Evolutionary conservation across 352 stramenopile species (phyloP).

Genomic region (Elongisporangium anandrum): DNA sequence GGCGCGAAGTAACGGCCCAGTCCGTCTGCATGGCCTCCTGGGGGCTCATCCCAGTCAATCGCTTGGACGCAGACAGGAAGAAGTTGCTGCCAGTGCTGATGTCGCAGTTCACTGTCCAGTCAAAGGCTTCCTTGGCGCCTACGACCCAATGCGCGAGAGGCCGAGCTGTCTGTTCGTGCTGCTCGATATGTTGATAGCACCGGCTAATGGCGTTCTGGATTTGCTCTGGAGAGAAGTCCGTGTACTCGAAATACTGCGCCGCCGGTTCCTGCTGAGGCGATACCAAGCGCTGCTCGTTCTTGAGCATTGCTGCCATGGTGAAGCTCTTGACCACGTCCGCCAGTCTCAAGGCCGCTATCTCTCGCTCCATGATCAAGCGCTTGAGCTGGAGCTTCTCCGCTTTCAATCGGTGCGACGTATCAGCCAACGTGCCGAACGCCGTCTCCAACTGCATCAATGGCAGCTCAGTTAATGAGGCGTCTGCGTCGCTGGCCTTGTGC

Average conservation of each 20-base stretch:
- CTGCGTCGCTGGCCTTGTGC: too few species aligned
- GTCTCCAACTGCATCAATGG: slow-evolving; percentile 12
- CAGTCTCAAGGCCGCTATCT: slow-evolving; percentile 13
- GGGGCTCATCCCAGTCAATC: slow-evolving; percentile 26
- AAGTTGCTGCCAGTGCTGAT: slow-evolving; percentile 30
- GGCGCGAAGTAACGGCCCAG: slow-evolving; percentile 15
- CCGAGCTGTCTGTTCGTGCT: slow-evolving; percentile 30
- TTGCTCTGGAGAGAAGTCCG: slow-evolving; percentile 45
- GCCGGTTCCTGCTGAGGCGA: too few species aligned
- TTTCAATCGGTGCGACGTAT: slow-evolving; percentile 48
- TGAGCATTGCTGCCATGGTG: neutral
- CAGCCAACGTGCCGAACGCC: slow-evolving; percentile 45
- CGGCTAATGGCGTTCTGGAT: slow-evolving; percentile 43
- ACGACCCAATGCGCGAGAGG: too few species aligned
- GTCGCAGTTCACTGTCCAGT: slow-evolving; percentile 42
- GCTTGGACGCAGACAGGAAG: slow-evolving; percentile 45
- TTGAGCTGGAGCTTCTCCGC: slow-evolving; percentile 55
- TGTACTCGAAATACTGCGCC: slow-evolving; percentile 31
- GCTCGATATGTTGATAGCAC: slow-evolving; percentile 51
- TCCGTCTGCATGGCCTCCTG: slow-evolving; percentile 37
- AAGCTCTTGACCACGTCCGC: slow-evolving; percentile 40
- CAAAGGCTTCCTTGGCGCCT: slow-evolving; percentile 6
- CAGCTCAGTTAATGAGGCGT: neutral
- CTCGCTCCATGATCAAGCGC: slow-evolving; percentile 5
- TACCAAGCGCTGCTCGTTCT: neutral